phyloP scores from a whole-genome alignment of 2,329 filamentous ascomycete genomes.

The Cladosporium sp. region DNA sequence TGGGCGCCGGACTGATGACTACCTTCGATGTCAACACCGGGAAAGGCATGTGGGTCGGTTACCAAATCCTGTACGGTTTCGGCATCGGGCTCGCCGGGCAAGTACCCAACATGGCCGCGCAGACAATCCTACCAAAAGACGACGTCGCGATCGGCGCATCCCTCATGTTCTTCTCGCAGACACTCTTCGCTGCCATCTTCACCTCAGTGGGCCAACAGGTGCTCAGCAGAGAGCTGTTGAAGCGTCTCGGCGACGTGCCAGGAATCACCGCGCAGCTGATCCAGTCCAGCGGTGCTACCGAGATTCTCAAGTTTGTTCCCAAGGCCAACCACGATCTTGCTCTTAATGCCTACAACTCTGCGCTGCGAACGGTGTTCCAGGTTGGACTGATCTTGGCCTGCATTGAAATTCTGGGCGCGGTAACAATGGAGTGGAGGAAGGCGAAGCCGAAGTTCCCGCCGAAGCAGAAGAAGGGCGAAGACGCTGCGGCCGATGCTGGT shows the following conservation, averaged over 20 bases:
- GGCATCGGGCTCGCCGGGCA: constrained; percentile 34
- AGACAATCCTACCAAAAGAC: background rate
- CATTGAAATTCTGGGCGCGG: background rate
- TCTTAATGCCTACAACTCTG: background rate
- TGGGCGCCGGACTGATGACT: constrained; percentile 48
- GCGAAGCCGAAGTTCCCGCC: background rate
- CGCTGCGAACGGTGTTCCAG: background rate
- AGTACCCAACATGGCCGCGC: background rate
- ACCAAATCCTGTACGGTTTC: constrained; percentile 38
- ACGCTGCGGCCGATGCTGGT: background rate
- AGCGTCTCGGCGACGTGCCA: background rate
- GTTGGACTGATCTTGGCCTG: background rate
- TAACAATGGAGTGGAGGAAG: background rate
- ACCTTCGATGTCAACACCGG: constrained; percentile 43
- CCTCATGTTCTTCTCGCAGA: background rate
- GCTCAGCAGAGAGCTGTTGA: background rate
- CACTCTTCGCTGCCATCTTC: background rate
- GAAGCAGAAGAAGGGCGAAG: background rate
- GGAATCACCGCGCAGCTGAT: background rate
- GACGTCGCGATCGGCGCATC: background rate
- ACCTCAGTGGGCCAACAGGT: background rate
- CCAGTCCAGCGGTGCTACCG: background rate
- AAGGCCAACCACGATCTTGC: background rate
- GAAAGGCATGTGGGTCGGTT: constrained; percentile 39
- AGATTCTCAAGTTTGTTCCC: background rate